phyloP scores from a whole-genome alignment of 73 alveolate species.

The Stentor coeruleus region DNA sequence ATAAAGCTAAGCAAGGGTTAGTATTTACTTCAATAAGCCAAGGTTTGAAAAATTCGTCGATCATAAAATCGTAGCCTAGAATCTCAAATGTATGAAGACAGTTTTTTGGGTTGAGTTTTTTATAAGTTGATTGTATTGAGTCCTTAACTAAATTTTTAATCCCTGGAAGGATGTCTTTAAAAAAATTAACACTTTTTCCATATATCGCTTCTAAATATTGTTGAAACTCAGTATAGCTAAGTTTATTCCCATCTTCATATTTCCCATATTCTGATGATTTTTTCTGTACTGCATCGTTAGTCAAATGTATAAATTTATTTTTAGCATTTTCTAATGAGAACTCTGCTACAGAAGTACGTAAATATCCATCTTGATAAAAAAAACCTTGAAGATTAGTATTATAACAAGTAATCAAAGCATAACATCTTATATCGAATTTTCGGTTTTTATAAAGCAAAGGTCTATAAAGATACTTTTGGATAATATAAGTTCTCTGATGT shows the following conservation, averaged over 20 bases:
- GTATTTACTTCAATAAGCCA: slow-evolving; percentile 92
- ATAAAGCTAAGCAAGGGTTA: slow-evolving; percentile 89
- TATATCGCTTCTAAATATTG: slow-evolving; percentile 67
- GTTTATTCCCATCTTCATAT: slow-evolving; percentile 91
- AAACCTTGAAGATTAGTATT: slow-evolving; percentile 61
- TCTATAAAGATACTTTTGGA: slow-evolving; percentile 87
- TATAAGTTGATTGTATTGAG: slow-evolving; percentile 62
- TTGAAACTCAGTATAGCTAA: slow-evolving; percentile 67
- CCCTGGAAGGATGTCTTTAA: slow-evolving; percentile 68
- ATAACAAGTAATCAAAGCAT: slow-evolving; percentile 63
- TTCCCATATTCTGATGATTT: slow-evolving; percentile 85
- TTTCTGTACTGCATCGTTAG: slow-evolving; percentile 96
- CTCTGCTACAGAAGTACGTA: slow-evolving; percentile 71
- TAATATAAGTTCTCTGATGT: slow-evolving; percentile 62
- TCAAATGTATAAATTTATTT: slow-evolving; percentile 74
- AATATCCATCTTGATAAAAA: slow-evolving; percentile 70
- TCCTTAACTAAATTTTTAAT: slow-evolving; percentile 71
- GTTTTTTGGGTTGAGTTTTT: slow-evolving; percentile 73
- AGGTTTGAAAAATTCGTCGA: slow-evolving; percentile 82
- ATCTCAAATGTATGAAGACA: slow-evolving; percentile 74
- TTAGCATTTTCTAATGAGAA: slow-evolving; percentile 53
- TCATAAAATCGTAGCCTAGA: slow-evolving; percentile 95
- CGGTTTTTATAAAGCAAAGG: slow-evolving; percentile 88
- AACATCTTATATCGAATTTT: slow-evolving; percentile 94
- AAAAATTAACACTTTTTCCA: slow-evolving; percentile 44